Evolutionary conservation across 2,329 filamentous ascomycete species (phyloP).

Genomic region (Diplodia corticola): DNA sequence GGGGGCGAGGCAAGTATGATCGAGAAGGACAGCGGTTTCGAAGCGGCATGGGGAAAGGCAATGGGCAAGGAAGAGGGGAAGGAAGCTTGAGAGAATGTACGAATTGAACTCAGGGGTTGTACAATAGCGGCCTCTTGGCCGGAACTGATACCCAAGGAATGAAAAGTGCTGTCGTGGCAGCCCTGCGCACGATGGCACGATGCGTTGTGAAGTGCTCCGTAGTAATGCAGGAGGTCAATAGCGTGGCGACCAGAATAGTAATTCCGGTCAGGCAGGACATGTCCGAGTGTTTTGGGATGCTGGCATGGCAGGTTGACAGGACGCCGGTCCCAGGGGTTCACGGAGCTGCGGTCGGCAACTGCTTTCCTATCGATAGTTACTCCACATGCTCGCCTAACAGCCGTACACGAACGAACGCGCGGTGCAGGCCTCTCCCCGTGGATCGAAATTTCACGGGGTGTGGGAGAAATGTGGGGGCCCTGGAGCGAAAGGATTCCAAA

Average conservation of each 20-base stretch:
- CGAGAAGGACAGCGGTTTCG: slow-evolving; percentile 56
- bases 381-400: slow-evolving; percentile 13
- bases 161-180: slow-evolving; percentile 12
- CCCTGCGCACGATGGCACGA: no score
- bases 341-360: neutral
- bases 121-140: slow-evolving; percentile 1
- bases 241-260: neutral
- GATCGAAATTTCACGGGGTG: slow-evolving; percentile 11
- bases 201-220: neutral
- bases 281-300: neutral
- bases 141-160: slow-evolving; percentile 15
- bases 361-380: slow-evolving; percentile 10
- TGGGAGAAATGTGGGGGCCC: neutral
- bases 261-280: neutral
- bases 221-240: neutral
- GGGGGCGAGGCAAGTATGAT: slow-evolving; percentile 29
- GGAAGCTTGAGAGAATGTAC: slow-evolving; percentile 11
- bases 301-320: neutral
- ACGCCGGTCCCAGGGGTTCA: neutral
- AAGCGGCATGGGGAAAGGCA: slow-evolving; percentile 71
- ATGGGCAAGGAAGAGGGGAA: slow-evolving; percentile 46
- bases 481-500: neutral
- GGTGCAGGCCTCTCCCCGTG: neutral
- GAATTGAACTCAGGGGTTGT: slow-evolving; percentile 7
- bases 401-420: neutral